Evolutionary conservation across 176 grass and related monocot genomes (phyloP), one percentile per base, ranked within the genome.

Genomic region (Pontederia paniculata): DNA sequence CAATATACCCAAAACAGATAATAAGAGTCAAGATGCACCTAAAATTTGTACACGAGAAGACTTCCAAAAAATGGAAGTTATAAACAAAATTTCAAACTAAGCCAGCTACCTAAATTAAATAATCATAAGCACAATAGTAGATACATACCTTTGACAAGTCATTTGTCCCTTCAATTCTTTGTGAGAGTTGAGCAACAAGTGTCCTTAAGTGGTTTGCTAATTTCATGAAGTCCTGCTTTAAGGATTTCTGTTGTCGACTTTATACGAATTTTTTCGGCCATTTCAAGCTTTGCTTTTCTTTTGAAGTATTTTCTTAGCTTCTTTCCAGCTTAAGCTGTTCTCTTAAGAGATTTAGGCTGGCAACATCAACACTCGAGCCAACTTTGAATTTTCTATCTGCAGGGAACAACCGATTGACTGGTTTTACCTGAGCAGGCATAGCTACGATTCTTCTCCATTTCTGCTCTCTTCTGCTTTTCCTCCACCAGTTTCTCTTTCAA

Each of bases 241-340:
- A 60, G 48, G 58, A 57, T 48, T 73, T 65, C 18, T 79, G 61
- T 44, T 97, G 82, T 58, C 75, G 76, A 73, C 81, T n/a, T 84
- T 68, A 97, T 79, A 55, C 84, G 60, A 61, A 37, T 45, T 73
- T 78, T 81, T 71, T 81, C 86, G 0, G 54, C 25, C 81, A 84
- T 82, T 68, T 90, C 86, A 44, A 97, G 71, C 28, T 88, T 90
- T 0, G 45, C 58, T 55, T 88, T 77, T 50, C 72, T 81, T 76
- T 81, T 90, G 2, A 60, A 68, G 74, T 88, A 74, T 63, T 88
- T 97, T 63, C 81, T 10, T 69, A 81, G 80, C 31, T 73, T 69
- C 81, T 91, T 98, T 77, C 89, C n/a, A 83, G 72, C 69, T 98
- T 98, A 57, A 98, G 93, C 63, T 91, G 82, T 46, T 88, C 74